phyloP scores from a whole-genome alignment of 2,329 filamentous ascomycete genomes.

The Botrytis elliptica region DNA sequence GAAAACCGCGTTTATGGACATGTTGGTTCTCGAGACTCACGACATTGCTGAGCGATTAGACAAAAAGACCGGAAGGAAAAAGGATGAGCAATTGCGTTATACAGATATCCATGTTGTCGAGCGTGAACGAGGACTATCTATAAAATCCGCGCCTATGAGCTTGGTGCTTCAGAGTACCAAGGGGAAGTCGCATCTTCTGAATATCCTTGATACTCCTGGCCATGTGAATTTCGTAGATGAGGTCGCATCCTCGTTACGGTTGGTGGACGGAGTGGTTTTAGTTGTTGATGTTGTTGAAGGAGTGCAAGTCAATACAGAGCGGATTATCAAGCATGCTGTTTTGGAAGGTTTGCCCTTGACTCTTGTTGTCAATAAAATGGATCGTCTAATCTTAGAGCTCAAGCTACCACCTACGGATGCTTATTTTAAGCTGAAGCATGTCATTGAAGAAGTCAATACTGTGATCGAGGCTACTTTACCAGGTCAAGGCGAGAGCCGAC shows the following conservation, averaged over 20 bases:
- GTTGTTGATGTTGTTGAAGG: conserved; percentile 97
- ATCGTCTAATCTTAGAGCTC: conserved; percentile 88
- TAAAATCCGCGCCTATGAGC: conserved; percentile 94
- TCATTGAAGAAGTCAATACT: conserved; percentile 97
- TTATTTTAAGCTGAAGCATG: conserved; percentile 98
- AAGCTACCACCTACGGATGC: conserved; percentile 93
- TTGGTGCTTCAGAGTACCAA: conserved; percentile 83
- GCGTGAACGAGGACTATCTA: conserved; percentile 82
- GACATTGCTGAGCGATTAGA: conserved; percentile 78
- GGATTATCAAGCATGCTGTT: conserved; percentile 94
- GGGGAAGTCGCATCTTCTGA: conserved; percentile 92
- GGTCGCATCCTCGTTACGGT: conserved; percentile 79
- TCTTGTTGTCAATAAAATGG: conserved; percentile 95
- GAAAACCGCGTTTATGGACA: conserved; percentile 98
- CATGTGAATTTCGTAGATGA: conserved; percentile 99
- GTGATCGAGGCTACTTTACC: conserved; percentile 86
- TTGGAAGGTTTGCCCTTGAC: conserved; percentile 86
- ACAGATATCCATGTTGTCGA: conserved; percentile 91
- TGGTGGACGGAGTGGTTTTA: conserved; percentile 89
- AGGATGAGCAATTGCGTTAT: conserved; percentile 89
- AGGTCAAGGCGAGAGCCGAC: conserved; percentile 71
- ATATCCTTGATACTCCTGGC: conserved; percentile 92
- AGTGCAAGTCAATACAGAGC: conserved; percentile 97
- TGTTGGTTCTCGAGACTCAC: conserved; percentile 94
- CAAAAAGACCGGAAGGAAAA: conserved; percentile 74